Evolutionary conservation across 257 asterid species (phyloP).

Genomic region (Phtheirospermum japonicum): DNA sequence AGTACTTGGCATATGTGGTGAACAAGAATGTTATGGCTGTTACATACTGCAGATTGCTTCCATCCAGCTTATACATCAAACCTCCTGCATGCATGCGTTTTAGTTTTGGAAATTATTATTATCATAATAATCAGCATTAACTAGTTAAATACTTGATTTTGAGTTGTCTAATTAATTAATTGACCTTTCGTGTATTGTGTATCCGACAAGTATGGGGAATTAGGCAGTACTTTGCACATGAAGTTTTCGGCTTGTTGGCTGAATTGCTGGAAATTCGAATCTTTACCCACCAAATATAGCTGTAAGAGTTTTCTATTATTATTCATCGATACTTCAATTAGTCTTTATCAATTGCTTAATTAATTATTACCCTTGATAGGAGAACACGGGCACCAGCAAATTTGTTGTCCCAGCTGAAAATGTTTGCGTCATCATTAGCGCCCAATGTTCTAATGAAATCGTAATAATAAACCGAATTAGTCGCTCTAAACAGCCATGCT

Average conservation of each 20-base stretch:
- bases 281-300: slow-evolving; percentile 49
- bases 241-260: slow-evolving; percentile 63
- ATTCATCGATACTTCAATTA: too few relatives aligned
- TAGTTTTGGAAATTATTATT: too few relatives aligned
- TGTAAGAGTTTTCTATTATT: too few relatives aligned
- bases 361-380: slow-evolving; percentile 45
- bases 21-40: slow-evolving; percentile 70
- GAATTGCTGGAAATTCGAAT: slow-evolving; percentile 41
- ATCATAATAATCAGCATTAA: not conserved
- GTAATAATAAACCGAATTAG: not conserved
- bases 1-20: slow-evolving; percentile 79
- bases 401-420: slow-evolving; percentile 68
- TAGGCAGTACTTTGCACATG: slow-evolving; percentile 66
- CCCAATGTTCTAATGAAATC: not conserved
- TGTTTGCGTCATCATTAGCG: not conserved
- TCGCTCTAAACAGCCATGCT: slow-evolving; percentile 74
- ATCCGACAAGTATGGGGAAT: slow-evolving; percentile 55
- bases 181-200: slow-evolving; percentile 68
- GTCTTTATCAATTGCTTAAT: too few relatives aligned
- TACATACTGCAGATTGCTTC: slow-evolving; percentile 73
- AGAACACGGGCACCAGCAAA: slow-evolving; percentile 82
- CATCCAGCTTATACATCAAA: slow-evolving; percentile 57
- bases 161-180: not conserved
- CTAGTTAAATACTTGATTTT: not conserved
- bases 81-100: slow-evolving; percentile 73